Conservation (phyloP, 768 basidiomycete species). For the Tulasnella sp. region DNA sequence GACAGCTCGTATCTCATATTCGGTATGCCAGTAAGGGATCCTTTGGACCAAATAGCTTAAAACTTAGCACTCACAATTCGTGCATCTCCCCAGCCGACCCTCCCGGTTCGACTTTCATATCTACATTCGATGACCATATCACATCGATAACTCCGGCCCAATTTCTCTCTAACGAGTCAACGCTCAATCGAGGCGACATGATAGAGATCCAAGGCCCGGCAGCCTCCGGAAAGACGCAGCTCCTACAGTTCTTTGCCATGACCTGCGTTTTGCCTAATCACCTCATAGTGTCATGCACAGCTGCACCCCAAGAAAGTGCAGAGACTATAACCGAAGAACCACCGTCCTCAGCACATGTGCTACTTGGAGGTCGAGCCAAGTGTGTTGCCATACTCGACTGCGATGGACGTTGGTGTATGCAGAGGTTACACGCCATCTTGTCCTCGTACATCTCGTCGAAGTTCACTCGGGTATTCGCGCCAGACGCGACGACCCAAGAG, state of each 20-base stretch:
- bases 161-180: slow-evolving; percentile 18
- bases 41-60: no score
- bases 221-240: slow-evolving; percentile 64
- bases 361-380: slow-evolving; percentile 51
- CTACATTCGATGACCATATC: slow-evolving; percentile 21
- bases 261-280: slow-evolving; percentile 44
- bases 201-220: slow-evolving; percentile 70
- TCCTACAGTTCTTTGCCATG: slow-evolving; percentile 56
- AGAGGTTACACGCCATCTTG: slow-evolving; percentile 45
- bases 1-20: no score
- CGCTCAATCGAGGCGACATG: slow-evolving; percentile 47
- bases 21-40: no score
- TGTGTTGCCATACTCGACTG: slow-evolving; percentile 60
- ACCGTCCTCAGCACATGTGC: slow-evolving; percentile 13
- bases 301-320: background rate
- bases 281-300: slow-evolving; percentile 9
- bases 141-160: slow-evolving; percentile 2
- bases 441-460: slow-evolving; percentile 32
- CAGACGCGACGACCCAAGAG: background rate
- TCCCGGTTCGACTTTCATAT: slow-evolving; percentile 21
- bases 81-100: slow-evolving; percentile 9
- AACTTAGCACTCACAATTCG: no score
- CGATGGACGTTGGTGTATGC: slow-evolving; percentile 52
- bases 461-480: background rate
- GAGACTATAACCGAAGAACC: background rate